phyloP scores from a whole-genome alignment of 23 red algal species.

The Gracilaria caudata region DNA sequence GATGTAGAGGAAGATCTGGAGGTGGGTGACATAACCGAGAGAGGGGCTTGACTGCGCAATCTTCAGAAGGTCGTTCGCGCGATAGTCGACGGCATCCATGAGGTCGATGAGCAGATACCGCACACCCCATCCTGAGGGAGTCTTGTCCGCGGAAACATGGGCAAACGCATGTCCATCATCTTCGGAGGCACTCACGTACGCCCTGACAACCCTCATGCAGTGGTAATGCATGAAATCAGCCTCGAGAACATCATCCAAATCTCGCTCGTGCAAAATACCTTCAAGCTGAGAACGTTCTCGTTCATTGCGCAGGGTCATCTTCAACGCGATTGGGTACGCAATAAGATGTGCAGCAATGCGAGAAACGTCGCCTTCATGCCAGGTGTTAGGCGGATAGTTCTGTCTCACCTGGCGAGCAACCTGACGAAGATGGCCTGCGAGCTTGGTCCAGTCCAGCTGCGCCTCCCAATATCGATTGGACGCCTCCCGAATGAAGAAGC shows the following conservation, averaged over 20 bases:
- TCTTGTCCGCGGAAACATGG: neutral
- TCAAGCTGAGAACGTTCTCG: conserved; percentile 22
- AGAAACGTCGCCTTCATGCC: conserved; percentile 44
- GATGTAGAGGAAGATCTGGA: conserved; percentile 58
- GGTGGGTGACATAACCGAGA: conserved; percentile 27
- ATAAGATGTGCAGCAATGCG: conserved; percentile 37
- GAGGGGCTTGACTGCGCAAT: conserved; percentile 24
- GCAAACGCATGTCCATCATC: conserved; percentile 28
- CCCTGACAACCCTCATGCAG: conserved; percentile 33
- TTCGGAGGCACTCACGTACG: conserved; percentile 26
- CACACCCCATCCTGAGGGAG: conserved; percentile 26
- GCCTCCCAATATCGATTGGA: conserved; percentile 26
- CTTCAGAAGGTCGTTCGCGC: conserved; percentile 6
- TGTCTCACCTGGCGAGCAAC: conserved; percentile 14
- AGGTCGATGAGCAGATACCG: conserved; percentile 24
- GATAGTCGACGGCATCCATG: conserved; percentile 29
- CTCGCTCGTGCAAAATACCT: neutral
- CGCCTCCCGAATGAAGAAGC: conserved; percentile 62
- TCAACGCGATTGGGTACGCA: conserved; percentile 54
- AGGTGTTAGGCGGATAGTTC: conserved; percentile 18
- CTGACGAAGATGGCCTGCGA: conserved; percentile 8
- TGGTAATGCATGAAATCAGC: conserved; percentile 32
- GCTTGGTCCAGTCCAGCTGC: neutral
- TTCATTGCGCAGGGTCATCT: conserved; percentile 40
- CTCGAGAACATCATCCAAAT: conserved; percentile 36